Percentiles rank a stretch among this genome's conserved stretches.
Conservation (phyloP, 2,329 filamentous ascomycete species). For the Nakataea oryzae region DNA sequence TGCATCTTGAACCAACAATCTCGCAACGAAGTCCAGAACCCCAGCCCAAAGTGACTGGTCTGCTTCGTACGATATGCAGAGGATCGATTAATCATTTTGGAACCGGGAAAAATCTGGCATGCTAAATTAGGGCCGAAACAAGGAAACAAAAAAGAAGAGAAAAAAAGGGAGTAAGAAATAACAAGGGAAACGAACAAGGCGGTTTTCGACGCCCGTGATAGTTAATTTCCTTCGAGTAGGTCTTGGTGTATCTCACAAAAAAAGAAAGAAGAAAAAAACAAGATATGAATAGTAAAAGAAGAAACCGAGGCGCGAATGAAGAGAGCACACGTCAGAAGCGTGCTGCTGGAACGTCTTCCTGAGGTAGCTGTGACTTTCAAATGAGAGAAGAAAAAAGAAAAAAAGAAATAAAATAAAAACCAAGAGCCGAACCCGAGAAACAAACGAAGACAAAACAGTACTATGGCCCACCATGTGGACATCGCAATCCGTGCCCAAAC, state of each 20-base stretch:
- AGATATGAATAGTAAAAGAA: background rate
- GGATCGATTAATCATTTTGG: background rate
- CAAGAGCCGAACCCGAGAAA: background rate
- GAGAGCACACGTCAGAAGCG: background rate
- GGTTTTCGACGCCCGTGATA: background rate
- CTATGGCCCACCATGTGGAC: background rate
- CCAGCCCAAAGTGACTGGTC: background rate
- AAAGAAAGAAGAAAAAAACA: background rate
- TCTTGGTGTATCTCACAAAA: background rate
- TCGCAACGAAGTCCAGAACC: background rate
- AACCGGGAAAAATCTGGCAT: background rate
- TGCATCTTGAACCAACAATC: background rate
- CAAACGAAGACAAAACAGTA: background rate
- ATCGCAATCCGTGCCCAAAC: background rate
- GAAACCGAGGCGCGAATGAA: background rate
- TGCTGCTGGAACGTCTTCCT: slow-evolving; percentile 1
- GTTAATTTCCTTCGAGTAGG: background rate
- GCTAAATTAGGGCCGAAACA: background rate
- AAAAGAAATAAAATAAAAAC: background rate
- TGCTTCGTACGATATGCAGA: background rate
- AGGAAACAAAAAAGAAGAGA: background rate
- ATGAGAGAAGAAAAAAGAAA: background rate
- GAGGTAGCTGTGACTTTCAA: background rate
- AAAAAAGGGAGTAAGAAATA: background rate
- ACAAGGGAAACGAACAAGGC: background rate